phyloP scores from a whole-genome alignment of 495 filamentous ascomycete species.

The Alectoria sarmentosa region DNA sequence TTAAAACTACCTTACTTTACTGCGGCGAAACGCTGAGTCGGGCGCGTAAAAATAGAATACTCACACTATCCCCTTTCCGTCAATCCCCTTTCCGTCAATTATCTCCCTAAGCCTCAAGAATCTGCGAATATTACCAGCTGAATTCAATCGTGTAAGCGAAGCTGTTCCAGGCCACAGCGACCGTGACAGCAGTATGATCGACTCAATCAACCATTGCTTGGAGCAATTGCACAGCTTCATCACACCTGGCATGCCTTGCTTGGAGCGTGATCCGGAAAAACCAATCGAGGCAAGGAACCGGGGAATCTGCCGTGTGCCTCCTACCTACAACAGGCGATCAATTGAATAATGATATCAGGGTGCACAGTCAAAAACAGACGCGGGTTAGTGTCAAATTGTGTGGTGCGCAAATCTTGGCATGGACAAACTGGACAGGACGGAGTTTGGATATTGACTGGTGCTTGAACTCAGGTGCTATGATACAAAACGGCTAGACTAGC shows the following conservation, averaged over 20 bases:
- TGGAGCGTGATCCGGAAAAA: background rate
- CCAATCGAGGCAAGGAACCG: background rate
- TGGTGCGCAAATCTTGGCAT: background rate
- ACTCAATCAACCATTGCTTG: background rate
- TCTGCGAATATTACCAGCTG: background rate
- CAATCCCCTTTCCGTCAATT: no score
- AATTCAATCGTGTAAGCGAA: background rate
- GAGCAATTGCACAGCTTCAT: background rate
- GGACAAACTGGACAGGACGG: background rate
- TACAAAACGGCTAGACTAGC: slow-evolving; percentile 9
- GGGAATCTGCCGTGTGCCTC: background rate
- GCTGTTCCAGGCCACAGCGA: slow-evolving; percentile 1
- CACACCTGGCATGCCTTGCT: background rate
- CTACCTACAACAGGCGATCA: background rate
- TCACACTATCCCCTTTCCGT: background rate
- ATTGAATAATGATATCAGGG: background rate
- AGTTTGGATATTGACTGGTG: background rate
- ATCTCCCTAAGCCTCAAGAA: background rate
- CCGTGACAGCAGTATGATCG: background rate
- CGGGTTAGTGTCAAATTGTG: background rate
- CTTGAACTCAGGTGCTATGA: slow-evolving; percentile 5
- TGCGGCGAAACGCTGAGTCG: slow-evolving; percentile 12
- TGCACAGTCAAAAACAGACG: background rate
- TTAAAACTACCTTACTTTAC: no score
- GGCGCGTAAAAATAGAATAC: slow-evolving; percentile 12